phyloP scores from a whole-genome alignment of 495 filamentous ascomycete genomes.

The Hypoxylon lenormandii region DNA sequence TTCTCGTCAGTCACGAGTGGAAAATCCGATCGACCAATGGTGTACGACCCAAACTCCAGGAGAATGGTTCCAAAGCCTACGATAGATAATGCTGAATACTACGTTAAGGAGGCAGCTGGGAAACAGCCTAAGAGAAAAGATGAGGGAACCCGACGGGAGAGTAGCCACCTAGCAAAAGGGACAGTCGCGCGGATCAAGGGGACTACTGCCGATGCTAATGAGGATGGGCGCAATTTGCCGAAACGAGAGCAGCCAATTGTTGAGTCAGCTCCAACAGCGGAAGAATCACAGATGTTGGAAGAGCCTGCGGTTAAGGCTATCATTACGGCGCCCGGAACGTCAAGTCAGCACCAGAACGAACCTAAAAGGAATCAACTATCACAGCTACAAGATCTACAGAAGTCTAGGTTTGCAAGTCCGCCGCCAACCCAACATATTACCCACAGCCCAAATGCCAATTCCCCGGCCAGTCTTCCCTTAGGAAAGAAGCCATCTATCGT shows the following conservation, averaged over 20 bases:
- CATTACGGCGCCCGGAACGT: slow-evolving; percentile 36
- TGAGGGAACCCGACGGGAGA: slow-evolving; percentile 44
- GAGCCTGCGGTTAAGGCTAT: slow-evolving; percentile 31
- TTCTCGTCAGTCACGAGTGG: slow-evolving; percentile 35
- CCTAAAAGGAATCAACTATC: neutral
- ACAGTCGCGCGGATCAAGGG: slow-evolving; percentile 52
- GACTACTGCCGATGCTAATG: slow-evolving; percentile 52
- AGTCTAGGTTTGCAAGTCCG: slow-evolving; percentile 9
- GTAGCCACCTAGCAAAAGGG: slow-evolving; percentile 54
- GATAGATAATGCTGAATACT: slow-evolving; percentile 54
- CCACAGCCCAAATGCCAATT: slow-evolving; percentile 2
- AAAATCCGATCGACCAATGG: slow-evolving; percentile 54
- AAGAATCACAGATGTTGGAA: slow-evolving; percentile 24
- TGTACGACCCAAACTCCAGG: slow-evolving; percentile 70
- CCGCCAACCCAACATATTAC: slow-evolving; percentile 1
- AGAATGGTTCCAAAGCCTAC: slow-evolving; percentile 62
- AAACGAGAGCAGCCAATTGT: slow-evolving; percentile 30
- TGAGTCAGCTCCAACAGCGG: slow-evolving; percentile 18
- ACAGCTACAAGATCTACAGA: slow-evolving; percentile 6
- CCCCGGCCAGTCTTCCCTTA: slow-evolving; percentile 19
- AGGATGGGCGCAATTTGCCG: slow-evolving; percentile 41
- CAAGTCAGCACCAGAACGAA: slow-evolving; percentile 3
- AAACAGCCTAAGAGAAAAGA: slow-evolving; percentile 69
- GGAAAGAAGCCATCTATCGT: slow-evolving; percentile 72
- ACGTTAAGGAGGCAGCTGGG: slow-evolving; percentile 61